Evolutionary conservation across 2,329 filamentous ascomycete species (phyloP), one percentile per base, ranked within the genome.

Genomic region (Paecilomyces dactylethromorphus): DNA sequence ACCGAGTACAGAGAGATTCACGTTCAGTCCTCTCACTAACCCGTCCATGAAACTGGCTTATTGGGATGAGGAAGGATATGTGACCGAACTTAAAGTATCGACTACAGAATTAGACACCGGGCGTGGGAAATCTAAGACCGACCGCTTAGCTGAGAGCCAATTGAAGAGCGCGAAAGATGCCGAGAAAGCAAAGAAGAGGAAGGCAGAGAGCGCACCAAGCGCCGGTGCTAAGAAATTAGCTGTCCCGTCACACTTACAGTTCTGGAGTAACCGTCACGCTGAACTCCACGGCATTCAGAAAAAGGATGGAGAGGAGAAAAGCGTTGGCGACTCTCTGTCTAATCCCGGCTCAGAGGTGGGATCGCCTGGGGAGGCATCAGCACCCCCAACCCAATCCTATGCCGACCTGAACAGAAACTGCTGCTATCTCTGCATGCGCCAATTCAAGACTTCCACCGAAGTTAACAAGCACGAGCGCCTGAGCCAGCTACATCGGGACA

Each of bases 61-160:
- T 71, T 91, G 90, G 83, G 89, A 92, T 66, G 82, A 86, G 56
- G 84, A 86, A 24, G 87, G 86, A 1, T 93, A 90, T 66, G 87
- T 86, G 1, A 89, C 81, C 52, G 84, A 89, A 64, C 76, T 85
- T 39, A 74, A 84, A 1, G 78, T 90, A 3, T 82, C 84, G n/a
- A 71, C 78, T 3, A 77, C 81, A 18, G 78, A 82, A 13, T 75
- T 80, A 0, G 74, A 78, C 49, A 64, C 56, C 18, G 54, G 50
- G 0, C 63, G 65, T 24, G 58, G 57, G 21, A 66, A 64, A 26
- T 22, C 62, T n/a, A 71, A 69, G 56, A 58, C 51, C 7, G 63
- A 66, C 11, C 67, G 66, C 54, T 13, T 62, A 4, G 31, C 67
- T 32, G 67, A 71, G 13, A 61, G 51, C n/a, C 68, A 71, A 33